Base-by-base conservation (phyloP, 2,329 filamentous ascomycete species). In the Parafenestella ontariensis region DNA sequence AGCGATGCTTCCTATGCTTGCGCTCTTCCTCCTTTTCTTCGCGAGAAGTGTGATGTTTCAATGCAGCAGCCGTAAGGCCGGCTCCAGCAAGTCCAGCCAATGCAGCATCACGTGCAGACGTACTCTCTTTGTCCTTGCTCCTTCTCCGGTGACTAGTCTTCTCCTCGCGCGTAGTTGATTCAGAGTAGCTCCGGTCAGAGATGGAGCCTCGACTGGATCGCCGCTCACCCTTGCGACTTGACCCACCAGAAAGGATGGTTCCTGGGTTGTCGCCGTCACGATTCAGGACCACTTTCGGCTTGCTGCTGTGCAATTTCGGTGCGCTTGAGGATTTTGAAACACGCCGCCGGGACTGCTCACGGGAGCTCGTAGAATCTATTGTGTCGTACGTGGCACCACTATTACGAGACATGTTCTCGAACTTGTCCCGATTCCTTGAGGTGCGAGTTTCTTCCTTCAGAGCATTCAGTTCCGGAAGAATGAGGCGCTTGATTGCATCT, bases 371-470 rank as follows among this genome's bases (percentile, higher is more conserved):
- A 70, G 77, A 85, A 61, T 77, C 81, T 59, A 87, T 81, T 1
- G 88, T 88, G 49, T 86, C 85, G 65, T 86, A 71, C 2, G 68
- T 85, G 31, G 58, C 54, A 43, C 55, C 58, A 46, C 69, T 75
- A 26, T 73, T 69, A 9, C 68, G 67, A 24, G 71, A 69, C 81
- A 87, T 85, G 49, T 81, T 82, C 26, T 89, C 85, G 28, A 90
- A 93, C 53, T 87, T 88, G 50, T 85, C 86, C 10, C 85, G 86
- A 65, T 87, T 89, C 61, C 89, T 84, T 59, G 89, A 87, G 61
- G 89, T 89, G 74, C 91, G 93, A 73, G 94, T 90, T 70, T 96
- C 92, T 66, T 93, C 87, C 75, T 96, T 97, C 49, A 99, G 81
- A 9, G 92, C 91, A 65, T 92, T 94, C 40, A 99, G 82, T 75